Evolutionary conservation across 768 basidiomycete genomes (phyloP), one percentile per base, ranked within the genome.

Genomic region (Hypholoma fasciculare): DNA sequence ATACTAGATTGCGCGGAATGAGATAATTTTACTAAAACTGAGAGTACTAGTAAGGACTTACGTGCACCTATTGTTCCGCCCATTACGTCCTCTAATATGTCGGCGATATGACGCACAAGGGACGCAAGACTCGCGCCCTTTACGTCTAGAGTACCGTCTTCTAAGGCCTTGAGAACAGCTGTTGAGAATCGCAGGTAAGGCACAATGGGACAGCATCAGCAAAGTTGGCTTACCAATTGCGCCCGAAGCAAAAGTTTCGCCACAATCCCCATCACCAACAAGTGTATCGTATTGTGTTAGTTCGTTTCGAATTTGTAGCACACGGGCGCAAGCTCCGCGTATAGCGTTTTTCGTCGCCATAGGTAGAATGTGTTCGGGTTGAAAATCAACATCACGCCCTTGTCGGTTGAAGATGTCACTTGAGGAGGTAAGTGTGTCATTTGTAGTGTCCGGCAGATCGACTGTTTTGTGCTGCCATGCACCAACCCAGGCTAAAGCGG

Each of bases 241-340:
- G 9, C 86, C 85, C 3, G 78, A 71, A 8, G 80, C 74, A 58
- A 86, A 82, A 7, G 84, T 86, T 39, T 80, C 71, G 8, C 86
- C 85, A 48, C 84, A 85, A 65, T 87, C 85, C 6, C 85, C 86
- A 67, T 88, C 86, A 26, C 86, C 85, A 7, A 82, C 75, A 26
- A 86, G 72, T 8, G 83, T 84, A 66, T 88, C 87, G 64, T 77
- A 85, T 36, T 74, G 69, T 3, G 86, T 88, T 62, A 88, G 71
- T 12, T 83, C 81, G 3, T 71, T 69, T 61, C 84, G 80, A 7
- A 78, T 76, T 4, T 59, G 63, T 16, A 86, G 73, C 26, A 86
- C 75, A 1, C 69, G 65, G 49, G 71, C 23, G 58, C 79, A 79
- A 1, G 82, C 81, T 2, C 67, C 62, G 34, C 67, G 66, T 23